These are phyloP conservation scores for Passiflora organensis DNA, from an alignment of 345 rosid genomes.

Conservation along the genomic window DNA sequence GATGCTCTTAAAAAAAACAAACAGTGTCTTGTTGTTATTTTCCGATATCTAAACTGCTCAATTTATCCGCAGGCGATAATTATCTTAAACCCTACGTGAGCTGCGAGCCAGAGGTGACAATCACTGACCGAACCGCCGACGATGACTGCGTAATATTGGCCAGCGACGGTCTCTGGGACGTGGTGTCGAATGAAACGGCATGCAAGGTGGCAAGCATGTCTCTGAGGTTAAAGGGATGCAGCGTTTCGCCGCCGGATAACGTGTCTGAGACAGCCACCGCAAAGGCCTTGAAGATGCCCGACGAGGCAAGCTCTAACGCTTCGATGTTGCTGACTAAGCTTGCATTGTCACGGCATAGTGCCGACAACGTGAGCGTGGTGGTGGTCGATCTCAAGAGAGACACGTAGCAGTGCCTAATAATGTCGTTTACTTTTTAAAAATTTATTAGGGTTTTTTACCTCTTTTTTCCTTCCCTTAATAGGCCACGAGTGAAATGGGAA, in stretches of 20 bases:
- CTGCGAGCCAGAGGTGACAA: constrained; percentile 38
- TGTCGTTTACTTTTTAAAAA: background rate
- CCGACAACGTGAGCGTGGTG: constrained; percentile 83
- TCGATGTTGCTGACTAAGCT: constrained; percentile 62
- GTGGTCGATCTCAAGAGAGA: constrained; percentile 63
- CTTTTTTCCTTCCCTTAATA: too few species aligned
- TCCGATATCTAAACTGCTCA: too few species aligned
- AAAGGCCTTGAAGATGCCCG: constrained; percentile 26
- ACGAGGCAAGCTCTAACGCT: constrained; percentile 64
- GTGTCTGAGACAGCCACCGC: constrained; percentile 2
- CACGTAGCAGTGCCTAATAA: constrained; percentile 22
- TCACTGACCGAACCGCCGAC: constrained; percentile 23
- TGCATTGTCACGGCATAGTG: constrained; percentile 67
- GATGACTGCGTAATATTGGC: constrained; percentile 41
- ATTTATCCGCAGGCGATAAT: constrained; percentile 28
- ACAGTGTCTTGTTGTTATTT: too few species aligned
- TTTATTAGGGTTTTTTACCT: background rate
- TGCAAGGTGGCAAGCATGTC: constrained; percentile 24
- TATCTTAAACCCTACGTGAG: constrained; percentile 36
- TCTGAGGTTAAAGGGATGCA: constrained; percentile 23
- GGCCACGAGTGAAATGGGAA: background rate
- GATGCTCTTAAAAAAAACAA: background rate
- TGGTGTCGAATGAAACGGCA: constrained; percentile 33
- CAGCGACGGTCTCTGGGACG: constrained; percentile 50
- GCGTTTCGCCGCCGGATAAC: background rate